Evolutionary conservation across 1,284 basidiomycete species (phyloP).

Genomic region (Melampsora occidentalis): DNA sequence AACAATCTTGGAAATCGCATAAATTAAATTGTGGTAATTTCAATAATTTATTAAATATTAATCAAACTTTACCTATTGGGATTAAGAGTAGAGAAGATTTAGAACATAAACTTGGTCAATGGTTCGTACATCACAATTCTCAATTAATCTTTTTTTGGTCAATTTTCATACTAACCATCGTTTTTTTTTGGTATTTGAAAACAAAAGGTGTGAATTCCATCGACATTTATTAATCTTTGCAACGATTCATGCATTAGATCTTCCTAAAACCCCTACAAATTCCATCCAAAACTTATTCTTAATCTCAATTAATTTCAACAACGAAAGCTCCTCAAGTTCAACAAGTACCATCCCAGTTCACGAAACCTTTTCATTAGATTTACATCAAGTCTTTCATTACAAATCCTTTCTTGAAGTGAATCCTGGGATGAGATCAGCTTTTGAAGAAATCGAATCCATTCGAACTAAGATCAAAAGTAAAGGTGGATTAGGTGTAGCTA

Average conservation of each 20-base stretch:
- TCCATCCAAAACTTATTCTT: background rate
- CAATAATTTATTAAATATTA: constrained; percentile 8
- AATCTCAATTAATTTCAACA: background rate
- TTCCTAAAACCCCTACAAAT: constrained; percentile 13
- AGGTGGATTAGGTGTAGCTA: constrained; percentile 28
- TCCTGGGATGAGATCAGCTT: constrained; percentile 8
- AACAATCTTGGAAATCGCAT: constrained; percentile 25
- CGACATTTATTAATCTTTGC: constrained; percentile 31
- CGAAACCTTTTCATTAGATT: constrained; percentile 19
- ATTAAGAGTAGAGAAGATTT: constrained; percentile 16
- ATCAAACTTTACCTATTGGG: background rate
- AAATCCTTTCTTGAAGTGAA: constrained; percentile 20
- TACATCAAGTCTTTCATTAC: constrained; percentile 6
- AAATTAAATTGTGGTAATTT: constrained; percentile 38
- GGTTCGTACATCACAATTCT: too few species aligned
- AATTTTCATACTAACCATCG: background rate
- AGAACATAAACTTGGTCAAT: constrained; percentile 12
- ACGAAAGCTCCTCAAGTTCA: background rate
- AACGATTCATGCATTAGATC: constrained; percentile 29
- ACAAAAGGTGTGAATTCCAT: constrained; percentile 27
- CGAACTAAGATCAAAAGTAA: constrained; percentile 13
- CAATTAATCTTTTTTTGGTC: too few species aligned
- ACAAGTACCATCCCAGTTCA: background rate
- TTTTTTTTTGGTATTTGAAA: background rate
- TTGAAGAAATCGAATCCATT: constrained; percentile 17